Evolutionary conservation across 2,329 filamentous ascomycete genomes (phyloP), one percentile per base, ranked within the genome.

Genomic region (Colletotrichum godetiae): DNA sequence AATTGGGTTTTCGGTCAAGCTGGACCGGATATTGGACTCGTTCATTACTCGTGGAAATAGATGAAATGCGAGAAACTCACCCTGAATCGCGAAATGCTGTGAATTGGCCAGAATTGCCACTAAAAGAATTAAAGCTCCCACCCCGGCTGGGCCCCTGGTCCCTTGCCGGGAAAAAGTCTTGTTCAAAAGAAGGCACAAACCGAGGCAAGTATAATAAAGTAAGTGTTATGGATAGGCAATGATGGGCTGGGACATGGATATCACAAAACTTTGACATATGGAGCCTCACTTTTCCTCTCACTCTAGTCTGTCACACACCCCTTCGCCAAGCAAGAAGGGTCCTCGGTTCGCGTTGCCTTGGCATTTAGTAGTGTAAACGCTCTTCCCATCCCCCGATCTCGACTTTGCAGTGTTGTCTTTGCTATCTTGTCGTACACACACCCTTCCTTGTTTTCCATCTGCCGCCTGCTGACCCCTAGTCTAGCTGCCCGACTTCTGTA

Each of bases 331-430:
- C 35, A 42, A 49, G 53, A 58, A 53, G 66, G 69, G 59, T 70
- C 64, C n/a, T 69, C 70, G 66, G 70, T 46, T 73, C 70, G 70
- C 55, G 1, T 59, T 35, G 42, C 42, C 66, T 69, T 63, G 59
- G 59, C 33, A 60, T 59, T 60, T 55, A 73, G 42, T 49, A n/a
- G 42, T n/a, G 7, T 10, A 19, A n/a, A n/a, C 19, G 42, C 19
- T 8, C 19, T 0, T 49, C 19, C 15, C 42, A 60, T 24, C 19
- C n/a, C 37, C 31, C 58, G 58, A 59, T 56, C 29, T 46, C 46
- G 49, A 29, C 53, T 27, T 29, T 42, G 24, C 15, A 13, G n/a
- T 63, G 11, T 64, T 31, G 8, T 22, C 22, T 63, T 27, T 37
- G 15, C 24, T 27, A 49, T 49, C 42, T 49, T 15, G 19, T 49